These are phyloP conservation scores for Kondoa subrosea DNA, from an alignment of 768 basidiomycete species.

Conservation along the genomic window DNA sequence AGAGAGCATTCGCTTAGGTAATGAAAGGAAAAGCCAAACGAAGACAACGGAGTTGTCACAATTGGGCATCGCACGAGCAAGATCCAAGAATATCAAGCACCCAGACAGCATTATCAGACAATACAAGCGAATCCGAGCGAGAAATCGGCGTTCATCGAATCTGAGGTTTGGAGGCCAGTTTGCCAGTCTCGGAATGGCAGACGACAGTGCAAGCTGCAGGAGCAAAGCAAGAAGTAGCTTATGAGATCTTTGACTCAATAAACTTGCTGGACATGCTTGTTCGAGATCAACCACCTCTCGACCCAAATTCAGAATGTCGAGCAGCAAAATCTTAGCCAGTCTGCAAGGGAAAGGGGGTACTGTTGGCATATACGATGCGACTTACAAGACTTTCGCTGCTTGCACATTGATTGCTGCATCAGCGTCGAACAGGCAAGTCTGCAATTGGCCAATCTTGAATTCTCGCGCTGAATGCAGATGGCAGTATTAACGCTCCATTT, in stretches of 20 bases:
- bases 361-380: not conserved
- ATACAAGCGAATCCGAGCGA: not conserved
- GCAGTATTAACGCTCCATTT: too few species aligned
- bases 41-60: too few species aligned
- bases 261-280: not conserved
- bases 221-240: not conserved
- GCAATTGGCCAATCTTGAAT: not conserved
- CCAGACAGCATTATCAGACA: too few species aligned
- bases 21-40: too few species aligned
- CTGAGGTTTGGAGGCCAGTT: too few species aligned
- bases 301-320: not conserved
- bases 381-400: not conserved
- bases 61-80: too few species aligned
- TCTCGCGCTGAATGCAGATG: not conserved
- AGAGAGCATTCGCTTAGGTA: too few species aligned
- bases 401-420: not conserved
- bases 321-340: not conserved
- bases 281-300: not conserved
- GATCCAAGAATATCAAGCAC: too few species aligned
- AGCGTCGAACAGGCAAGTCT: not conserved
- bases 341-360: not conserved
- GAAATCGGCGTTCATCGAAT: too few species aligned
- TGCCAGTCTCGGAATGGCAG: too few species aligned
- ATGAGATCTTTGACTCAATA: not conserved
- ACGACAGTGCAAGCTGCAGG: not conserved